Evolutionary conservation across 495 filamentous ascomycete species (phyloP), one percentile per base, ranked within the genome.

Genomic region (Hypomontagnella monticulosa): DNA sequence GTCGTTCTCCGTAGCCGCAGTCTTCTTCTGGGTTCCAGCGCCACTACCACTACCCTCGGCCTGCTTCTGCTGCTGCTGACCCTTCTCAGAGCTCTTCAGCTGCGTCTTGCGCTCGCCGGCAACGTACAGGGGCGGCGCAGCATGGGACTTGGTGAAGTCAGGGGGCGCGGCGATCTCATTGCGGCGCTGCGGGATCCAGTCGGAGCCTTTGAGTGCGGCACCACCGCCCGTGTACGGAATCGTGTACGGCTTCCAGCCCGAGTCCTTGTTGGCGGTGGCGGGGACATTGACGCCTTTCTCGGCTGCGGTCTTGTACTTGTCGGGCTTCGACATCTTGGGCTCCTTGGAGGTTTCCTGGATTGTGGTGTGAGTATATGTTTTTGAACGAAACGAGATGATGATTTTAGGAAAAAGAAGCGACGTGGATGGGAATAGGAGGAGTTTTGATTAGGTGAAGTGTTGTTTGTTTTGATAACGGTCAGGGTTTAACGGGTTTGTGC

Each of bases 221-320:
- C 66, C 66, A 16, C 49, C 27, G 9, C 70, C 63, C 10, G 62
- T 72, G 63, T 72, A 70, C 10, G 70, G 70, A 5, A 61, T 58
- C 11, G 66, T 70, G 48, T 70, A 65, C 3, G 70, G 70, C n/a
- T 50, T 60, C 37, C 59, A 67, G 8, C 47, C 46, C 0, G 41
- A 20, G 40, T n/a, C 15, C 1, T 19, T 33, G 30, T 32, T 38
- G 20, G 49, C 41, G 8, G 56, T 37, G 49, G 32, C 30, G 9
- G 62, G 48, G 20, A 54, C 55, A n/a, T 11, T 30, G 32, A 32
- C 18, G 4, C 48, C 46, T 40, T 59, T 50, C 49, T 61, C 57
- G 3, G 27, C 49, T 7, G 48, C 18, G 12, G 4, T 38, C 49
- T 61, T 53, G 57, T 61, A 53, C 40, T 61, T 61, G 30, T 53